A percentile compares a stretch with the other conserved stretches of the same genome.
Evolutionary conservation across 306 rosid genomes (phyloP).

Genomic region (Neltuma alba): DNA sequence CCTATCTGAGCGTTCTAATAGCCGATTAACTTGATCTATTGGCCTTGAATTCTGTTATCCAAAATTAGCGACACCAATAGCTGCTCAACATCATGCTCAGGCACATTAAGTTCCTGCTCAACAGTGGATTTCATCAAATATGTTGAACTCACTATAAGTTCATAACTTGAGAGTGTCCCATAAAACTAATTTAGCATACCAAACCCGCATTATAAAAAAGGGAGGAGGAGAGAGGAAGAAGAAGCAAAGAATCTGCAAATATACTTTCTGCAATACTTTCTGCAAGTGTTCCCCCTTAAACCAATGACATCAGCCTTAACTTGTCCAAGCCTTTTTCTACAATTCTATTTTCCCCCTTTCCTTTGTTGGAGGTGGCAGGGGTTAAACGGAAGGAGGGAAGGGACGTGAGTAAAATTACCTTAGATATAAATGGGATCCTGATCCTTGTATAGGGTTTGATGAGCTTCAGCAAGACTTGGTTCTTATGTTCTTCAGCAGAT

Average conservation of each 20-base stretch:
- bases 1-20: constrained; percentile 92
- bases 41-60: constrained; percentile 95
- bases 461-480: constrained; percentile 98
- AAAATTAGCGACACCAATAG: constrained; percentile 70
- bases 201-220: background rate
- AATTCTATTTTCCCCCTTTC: background rate
- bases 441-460: constrained; percentile 98
- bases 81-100: constrained; percentile 70
- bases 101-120: constrained; percentile 64
- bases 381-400: constrained; percentile 3
- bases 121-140: constrained; percentile 23
- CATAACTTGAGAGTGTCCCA: background rate
- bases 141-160: background rate
- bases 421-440: constrained; percentile 92
- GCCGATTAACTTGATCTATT: constrained; percentile 97
- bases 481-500: constrained; percentile 92
- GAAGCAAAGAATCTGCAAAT: background rate
- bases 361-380: background rate
- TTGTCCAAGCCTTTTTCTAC: constrained; percentile 13
- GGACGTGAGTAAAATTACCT: constrained; percentile 51
- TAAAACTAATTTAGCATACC: constrained; percentile 9
- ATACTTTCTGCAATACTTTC: too few species aligned
- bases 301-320: background rate
- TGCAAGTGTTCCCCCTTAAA: background rate
- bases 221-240: background rate